Evolutionary conservation across 1,139 yeast species (phyloP), one percentile per base, ranked within the genome.

Genomic region (Hansenula anomala): DNA sequence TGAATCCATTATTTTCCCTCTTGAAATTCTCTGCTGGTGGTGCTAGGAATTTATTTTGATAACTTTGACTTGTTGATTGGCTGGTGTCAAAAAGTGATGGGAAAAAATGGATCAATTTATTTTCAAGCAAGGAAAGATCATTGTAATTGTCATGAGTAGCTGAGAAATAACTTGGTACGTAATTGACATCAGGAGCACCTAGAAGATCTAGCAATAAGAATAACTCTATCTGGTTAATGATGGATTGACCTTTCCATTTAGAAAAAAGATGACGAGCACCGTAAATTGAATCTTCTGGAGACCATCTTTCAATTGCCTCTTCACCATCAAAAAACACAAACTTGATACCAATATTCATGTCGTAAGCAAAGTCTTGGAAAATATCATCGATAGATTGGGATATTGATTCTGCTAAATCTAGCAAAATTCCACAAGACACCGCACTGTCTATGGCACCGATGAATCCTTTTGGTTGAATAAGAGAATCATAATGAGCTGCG

Each of bases 381-480:
- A 41, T 33, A 2, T 23, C 25, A 4, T 58, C 52, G 23, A 66
- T 32, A 4, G 55, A 43, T 13, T 43, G 45, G 18, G 58, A 59
- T 14, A 67, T 36, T 16, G 60, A 60, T 37, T 61, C 54, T 6
- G 76, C 73, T 3, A 70, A 49, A 45, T 72, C 71, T 45, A 76
- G 49, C 30, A 76, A 49, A 22, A 77, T 58, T 0, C 75, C 76
- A 52, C 81, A 75, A 0, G 82, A 74, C 1, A 68, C 76, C 3
- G 79, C 80, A 41, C 78, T 70, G 51, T 76, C 83, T 30, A 66
- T 72, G 2, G 80, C 83, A 3, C 83, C 83, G 30, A 75, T 58
- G 39, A 77, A 75, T 3, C 80, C 80, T n/a, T 59, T 59, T 1
- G 79, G 78, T 9, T 54, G 54, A 7, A 61, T 43, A 45, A 73